These are phyloP conservation scores for Pestalotiopsis sp. DNA, from an alignment of 2,329 filamentous ascomycete species.

Conservation along the genomic window DNA sequence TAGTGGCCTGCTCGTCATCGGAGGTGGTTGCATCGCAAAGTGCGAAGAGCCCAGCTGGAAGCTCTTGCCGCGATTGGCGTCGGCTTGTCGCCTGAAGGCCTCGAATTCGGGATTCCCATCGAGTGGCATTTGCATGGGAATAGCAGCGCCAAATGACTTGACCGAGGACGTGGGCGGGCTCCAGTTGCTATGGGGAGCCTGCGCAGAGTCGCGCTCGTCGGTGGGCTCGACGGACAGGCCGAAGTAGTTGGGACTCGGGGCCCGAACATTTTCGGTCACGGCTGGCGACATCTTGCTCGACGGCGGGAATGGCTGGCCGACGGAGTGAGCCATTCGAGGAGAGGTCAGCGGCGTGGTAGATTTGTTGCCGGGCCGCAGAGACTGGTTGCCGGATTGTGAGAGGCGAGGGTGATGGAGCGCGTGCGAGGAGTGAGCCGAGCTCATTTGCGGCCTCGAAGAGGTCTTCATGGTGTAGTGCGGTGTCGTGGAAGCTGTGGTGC, in stretches of 20 bases:
- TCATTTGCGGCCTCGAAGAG: slow-evolving; percentile 30
- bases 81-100: slow-evolving; percentile 74
- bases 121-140: slow-evolving; percentile 70
- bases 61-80: slow-evolving; percentile 57
- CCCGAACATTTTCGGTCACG: slow-evolving; percentile 40
- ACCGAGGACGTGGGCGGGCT: slow-evolving; percentile 72
- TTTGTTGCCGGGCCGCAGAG: slow-evolving; percentile 41
- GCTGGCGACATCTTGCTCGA: slow-evolving; percentile 46
- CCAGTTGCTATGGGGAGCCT: slow-evolving; percentile 73
- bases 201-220: slow-evolving; percentile 65
- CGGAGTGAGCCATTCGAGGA: slow-evolving; percentile 54
- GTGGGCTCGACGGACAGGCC: slow-evolving; percentile 69
- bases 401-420: slow-evolving; percentile 29
- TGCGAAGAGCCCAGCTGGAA: slow-evolving; percentile 53
- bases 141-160: slow-evolving; percentile 68
- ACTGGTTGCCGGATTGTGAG: slow-evolving; percentile 44
- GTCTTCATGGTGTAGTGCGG: slow-evolving; percentile 39
- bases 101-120: slow-evolving; percentile 84
- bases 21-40: slow-evolving; percentile 40
- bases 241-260: slow-evolving; percentile 85
- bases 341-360: slow-evolving; percentile 56
- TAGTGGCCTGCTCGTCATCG: slow-evolving; percentile 40
- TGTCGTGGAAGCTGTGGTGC: slow-evolving; percentile 14
- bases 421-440: slow-evolving; percentile 30
- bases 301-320: slow-evolving; percentile 57